Percentiles rank a stretch among this genome's conserved stretches.
phyloP scores from a whole-genome alignment of 2,329 filamentous ascomycete species.

The Monascus ruber region DNA sequence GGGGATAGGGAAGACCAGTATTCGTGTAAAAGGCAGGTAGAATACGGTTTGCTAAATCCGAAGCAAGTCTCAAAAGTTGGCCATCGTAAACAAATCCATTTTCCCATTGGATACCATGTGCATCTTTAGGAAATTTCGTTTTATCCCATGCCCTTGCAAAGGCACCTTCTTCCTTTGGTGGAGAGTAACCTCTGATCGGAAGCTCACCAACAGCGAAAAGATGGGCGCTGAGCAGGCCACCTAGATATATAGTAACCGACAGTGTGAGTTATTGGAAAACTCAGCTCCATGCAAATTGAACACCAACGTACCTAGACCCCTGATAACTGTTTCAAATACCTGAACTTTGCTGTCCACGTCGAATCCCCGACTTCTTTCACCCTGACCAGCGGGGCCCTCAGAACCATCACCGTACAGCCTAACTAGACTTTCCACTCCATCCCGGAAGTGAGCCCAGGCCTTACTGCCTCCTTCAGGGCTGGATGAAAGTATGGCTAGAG shows the following conservation, averaged over 20 bases:
- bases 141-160: slow-evolving; percentile 34
- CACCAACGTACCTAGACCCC: slow-evolving; percentile 45
- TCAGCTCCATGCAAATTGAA: not conserved
- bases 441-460: slow-evolving; percentile 64
- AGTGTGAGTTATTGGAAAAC: no score
- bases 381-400: slow-evolving; percentile 54
- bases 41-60: slow-evolving; percentile 72
- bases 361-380: slow-evolving; percentile 66
- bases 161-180: slow-evolving; percentile 29
- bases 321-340: slow-evolving; percentile 95
- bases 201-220: slow-evolving; percentile 84
- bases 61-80: slow-evolving; percentile 77
- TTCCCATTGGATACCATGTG: slow-evolving; percentile 52
- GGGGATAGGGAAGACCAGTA: slow-evolving; percentile 86
- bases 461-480: slow-evolving; percentile 44
- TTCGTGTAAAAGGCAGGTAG: slow-evolving; percentile 85
- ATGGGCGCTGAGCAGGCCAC: slow-evolving; percentile 83
- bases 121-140: slow-evolving; percentile 8
- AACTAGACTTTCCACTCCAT: slow-evolving; percentile 65
- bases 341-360: slow-evolving; percentile 97
- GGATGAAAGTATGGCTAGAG: slow-evolving; percentile 80
- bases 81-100: slow-evolving; percentile 76
- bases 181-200: slow-evolving; percentile 68
- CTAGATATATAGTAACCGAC: slow-evolving; percentile 21
- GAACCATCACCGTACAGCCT: slow-evolving; percentile 79